Conservation (phyloP, 805 yeast genomes). For the Debaryomyces maramus region DNA sequence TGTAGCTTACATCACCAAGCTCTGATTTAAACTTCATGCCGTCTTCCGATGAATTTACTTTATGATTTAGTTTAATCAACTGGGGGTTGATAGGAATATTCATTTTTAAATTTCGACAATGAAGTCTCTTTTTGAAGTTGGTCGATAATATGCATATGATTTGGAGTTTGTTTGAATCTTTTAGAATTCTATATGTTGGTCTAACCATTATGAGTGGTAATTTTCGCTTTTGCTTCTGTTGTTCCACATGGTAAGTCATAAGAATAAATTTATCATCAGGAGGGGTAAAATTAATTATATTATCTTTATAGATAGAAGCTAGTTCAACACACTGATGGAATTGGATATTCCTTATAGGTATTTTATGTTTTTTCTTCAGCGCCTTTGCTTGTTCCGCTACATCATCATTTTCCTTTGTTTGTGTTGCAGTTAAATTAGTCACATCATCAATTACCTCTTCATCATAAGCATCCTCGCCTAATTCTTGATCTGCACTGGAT, state of each 20-base stretch:
- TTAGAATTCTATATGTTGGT: slow-evolving; percentile 32
- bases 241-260: slow-evolving; percentile 43
- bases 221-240: slow-evolving; percentile 35
- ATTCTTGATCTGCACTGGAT: slow-evolving; percentile 7
- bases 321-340: slow-evolving; percentile 72
- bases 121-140: slow-evolving; percentile 34
- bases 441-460: slow-evolving; percentile 5
- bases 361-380: slow-evolving; percentile 11
- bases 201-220: slow-evolving; percentile 46
- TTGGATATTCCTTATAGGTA: slow-evolving; percentile 42
- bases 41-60: slow-evolving; percentile 9
- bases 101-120: slow-evolving; percentile 30
- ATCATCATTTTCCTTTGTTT: not conserved
- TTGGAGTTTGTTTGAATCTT: slow-evolving; percentile 26
- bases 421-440: not conserved
- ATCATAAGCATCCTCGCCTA: slow-evolving; percentile 11
- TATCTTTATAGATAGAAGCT: slow-evolving; percentile 62
- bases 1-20: slow-evolving; percentile 68
- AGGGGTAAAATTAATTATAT: slow-evolving; percentile 77
- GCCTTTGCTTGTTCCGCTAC: not conserved
- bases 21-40: slow-evolving; percentile 67
- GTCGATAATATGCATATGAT: slow-evolving; percentile 35
- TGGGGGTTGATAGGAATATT: slow-evolving; percentile 36
- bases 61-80: slow-evolving; percentile 25
- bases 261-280: slow-evolving; percentile 61